phyloP scores from a whole-genome alignment of 2,329 filamentous ascomycete genomes.

The Neofusicoccum laricinum region DNA sequence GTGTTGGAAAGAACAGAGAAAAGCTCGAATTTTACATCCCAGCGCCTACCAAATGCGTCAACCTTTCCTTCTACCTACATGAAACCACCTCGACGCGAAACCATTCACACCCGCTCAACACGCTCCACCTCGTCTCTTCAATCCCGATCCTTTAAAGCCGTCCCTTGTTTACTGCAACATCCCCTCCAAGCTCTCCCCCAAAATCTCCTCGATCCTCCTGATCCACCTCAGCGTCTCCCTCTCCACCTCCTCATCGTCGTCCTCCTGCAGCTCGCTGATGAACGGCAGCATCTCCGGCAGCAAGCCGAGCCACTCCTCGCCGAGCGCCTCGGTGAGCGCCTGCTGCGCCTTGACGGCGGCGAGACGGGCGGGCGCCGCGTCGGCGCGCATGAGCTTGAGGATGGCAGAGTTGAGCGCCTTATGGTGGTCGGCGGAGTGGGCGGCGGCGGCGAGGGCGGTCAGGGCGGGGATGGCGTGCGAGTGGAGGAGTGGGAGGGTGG shows the following conservation, averaged over 20 bases:
- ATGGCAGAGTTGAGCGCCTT: slow-evolving; percentile 81
- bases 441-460: slow-evolving; percentile 71
- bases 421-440: slow-evolving; percentile 83
- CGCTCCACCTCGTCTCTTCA: too few species aligned
- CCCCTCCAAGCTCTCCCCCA: slow-evolving; percentile 86
- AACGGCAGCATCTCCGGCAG: slow-evolving; percentile 94
- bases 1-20: too few species aligned
- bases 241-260: slow-evolving; percentile 93
- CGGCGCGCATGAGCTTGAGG: slow-evolving; percentile 73
- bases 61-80: too few species aligned
- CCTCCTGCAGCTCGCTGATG: slow-evolving; percentile 92
- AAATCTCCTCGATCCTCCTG: slow-evolving; percentile 77
- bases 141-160: too few species aligned
- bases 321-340: slow-evolving; percentile 72
- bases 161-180: slow-evolving; percentile 70
- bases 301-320: slow-evolving; percentile 90
- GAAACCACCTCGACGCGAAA: too few species aligned
- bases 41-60: too few species aligned
- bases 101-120: too few species aligned
- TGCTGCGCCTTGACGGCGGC: slow-evolving; percentile 82
- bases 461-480: slow-evolving; percentile 66
- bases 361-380: slow-evolving; percentile 68
- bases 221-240: slow-evolving; percentile 88
- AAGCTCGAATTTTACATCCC: too few species aligned
- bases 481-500: slow-evolving; percentile 23